These are phyloP conservation scores for Bipolaris zeicola DNA, from an alignment of 2,329 filamentous ascomycete genomes.

Conservation along the genomic window DNA sequence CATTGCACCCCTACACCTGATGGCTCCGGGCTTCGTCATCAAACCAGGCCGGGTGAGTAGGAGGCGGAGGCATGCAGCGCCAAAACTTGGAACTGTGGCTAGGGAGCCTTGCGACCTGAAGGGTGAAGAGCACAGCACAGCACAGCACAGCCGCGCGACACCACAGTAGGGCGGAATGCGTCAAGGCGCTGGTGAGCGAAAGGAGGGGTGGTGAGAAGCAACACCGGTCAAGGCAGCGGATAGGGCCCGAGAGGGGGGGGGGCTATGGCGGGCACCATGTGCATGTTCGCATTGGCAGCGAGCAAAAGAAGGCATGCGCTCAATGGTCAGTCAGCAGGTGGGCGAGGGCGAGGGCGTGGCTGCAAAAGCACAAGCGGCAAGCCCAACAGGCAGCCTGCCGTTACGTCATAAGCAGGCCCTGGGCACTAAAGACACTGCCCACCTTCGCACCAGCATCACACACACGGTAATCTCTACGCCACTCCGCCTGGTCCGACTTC, in stretches of 20 bases:
- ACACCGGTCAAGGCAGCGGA: not conserved
- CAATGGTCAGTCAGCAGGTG: no score
- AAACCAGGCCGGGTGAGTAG: conserved; percentile 24
- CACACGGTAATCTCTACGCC: conserved; percentile 28
- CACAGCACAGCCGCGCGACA: not conserved
- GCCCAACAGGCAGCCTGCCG: conserved; percentile 13
- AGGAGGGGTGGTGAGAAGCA: conserved; percentile 1
- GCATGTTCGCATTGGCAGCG: no score
- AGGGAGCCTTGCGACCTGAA: conserved; percentile 1
- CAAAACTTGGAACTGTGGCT: conserved; percentile 19
- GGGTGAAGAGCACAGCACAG: not conserved
- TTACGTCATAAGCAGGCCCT: conserved; percentile 17
- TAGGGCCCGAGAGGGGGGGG: not conserved
- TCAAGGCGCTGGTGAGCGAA: not conserved
- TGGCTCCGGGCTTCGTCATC: conserved; percentile 27
- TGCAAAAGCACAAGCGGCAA: not conserved
- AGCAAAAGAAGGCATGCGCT: no score
- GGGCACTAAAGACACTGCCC: conserved; percentile 15
- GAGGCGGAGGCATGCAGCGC: conserved; percentile 26
- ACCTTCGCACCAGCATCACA: conserved; percentile 22
- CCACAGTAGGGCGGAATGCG: not conserved
- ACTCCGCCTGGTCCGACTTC: conserved; percentile 16
- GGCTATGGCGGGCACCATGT: not conserved
- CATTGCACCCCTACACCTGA: conserved; percentile 15
- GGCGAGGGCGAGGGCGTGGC: not conserved